Base-by-base conservation (phyloP, 192 early-diverging fungal genomes). In the Rhizoclosmatium globosum region DNA sequence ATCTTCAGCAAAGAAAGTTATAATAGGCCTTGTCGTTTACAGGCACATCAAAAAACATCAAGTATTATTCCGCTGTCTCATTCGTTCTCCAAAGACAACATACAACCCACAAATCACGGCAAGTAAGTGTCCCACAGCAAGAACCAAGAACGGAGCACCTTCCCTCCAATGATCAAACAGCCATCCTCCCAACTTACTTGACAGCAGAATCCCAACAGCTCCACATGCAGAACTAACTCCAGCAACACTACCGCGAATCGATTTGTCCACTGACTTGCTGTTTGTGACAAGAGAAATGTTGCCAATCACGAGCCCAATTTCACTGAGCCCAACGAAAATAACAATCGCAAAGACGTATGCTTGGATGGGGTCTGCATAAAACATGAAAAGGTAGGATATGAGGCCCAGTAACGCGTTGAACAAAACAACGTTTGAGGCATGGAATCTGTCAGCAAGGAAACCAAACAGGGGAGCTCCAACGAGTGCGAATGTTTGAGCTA, bases 261-360 rank as follows among this genome's bases (percentile, higher is more conserved):
- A 69, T n/a, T 60, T 59, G 1, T 89, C 83, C 1, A 93, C 82
- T 47, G 82, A 79, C 21, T 77, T 64, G 9, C 38, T 60, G 4
- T 84, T 87, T 41, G 89, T 88, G 45, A 92, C 88, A 39, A 94
- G 79, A 0, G 90, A 80, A 64, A 94, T 87, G 3, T 89, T 90
- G 2, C 87, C 81, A 50, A 93, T 84, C 41, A 94, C 88, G 82
- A 93, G 87, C 61, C 92, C 93, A 66, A 92, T 88, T 87, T 90
- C 89, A 76, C 72, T 91, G 78, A 85, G 82, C 2, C 89, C 88
- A 48, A 91, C 86, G 23, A 90, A 78, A 41, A 84, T 45, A 39
- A 82, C 80, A 66, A 86, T 71, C 57, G 85, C 79, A n/a, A 76
- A 89, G 31, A 84, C 71, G 58, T 81, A 81, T 17, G 81, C 71